Base-by-base conservation (phyloP, 2,329 filamentous ascomycete genomes). In the Lachnellula subtilissima region DNA sequence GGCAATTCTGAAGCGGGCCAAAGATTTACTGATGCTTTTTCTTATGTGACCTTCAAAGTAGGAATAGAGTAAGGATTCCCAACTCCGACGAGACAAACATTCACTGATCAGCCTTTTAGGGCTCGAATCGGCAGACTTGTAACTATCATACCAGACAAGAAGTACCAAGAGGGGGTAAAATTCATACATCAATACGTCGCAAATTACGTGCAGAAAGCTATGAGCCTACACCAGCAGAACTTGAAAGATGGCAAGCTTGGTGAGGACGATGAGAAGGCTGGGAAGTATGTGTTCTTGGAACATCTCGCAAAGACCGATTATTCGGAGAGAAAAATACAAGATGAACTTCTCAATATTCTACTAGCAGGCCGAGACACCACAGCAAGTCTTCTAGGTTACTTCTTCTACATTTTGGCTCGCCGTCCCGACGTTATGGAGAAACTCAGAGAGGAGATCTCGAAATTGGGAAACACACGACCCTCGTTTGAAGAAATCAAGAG, bases 401-500 rank as follows among this genome's bases (percentile, higher is more conserved):
- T 66, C 19, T 70, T 72, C 53, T 63, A 61, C 23, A 39, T 61
- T 0, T 56, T 73, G 8, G 63, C 69, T 25, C 59, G 64, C 5
- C 49, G 69, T 49, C 67, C 62, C 1, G 61, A 65, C 14, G 65
- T 74, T 15, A 71, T 64, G 51, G 50, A 58, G 17, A 73, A 71
- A 50, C 64, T 75, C 5, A 65, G 67, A 37, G 50, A 32, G 2
- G 70, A 72, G 42, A 54, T 69, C 8, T 37, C 61, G 25, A 72
- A 60, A 1, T 55, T 73, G 2, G 69, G 73, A 3, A 65, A 66
- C 2, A 61, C 62, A 2, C 65, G 67, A 15, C 78, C 80, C 1
- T 76, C 73, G 0, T 78, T 77, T 53, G 74, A 75, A 37, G 72
- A 80, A 60, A 61, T 84, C 55, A 78, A 75, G 63, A 73, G 75